Conservation (phyloP, 2,329 filamentous ascomycete species). For the Esteya vermicola region DNA sequence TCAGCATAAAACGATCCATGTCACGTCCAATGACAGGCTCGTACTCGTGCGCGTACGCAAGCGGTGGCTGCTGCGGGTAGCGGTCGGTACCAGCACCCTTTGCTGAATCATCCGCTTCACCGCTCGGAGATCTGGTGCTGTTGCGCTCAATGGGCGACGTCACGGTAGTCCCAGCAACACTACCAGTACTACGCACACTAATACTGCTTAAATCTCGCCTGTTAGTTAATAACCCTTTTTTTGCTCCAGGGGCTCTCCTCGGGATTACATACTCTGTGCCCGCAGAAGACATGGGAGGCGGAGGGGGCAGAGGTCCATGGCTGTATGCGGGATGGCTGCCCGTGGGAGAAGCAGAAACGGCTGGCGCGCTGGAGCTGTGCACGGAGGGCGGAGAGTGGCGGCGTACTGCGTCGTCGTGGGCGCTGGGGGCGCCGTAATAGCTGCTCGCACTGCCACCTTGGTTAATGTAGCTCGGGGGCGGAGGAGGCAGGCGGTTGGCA, state of each 20-base stretch:
- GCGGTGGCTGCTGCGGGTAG: conserved; percentile 39
- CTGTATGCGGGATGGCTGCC: conserved; percentile 17
- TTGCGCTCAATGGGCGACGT: conserved; percentile 21
- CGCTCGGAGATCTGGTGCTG: conserved; percentile 14
- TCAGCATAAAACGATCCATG: conserved; percentile 41
- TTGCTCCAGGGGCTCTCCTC: not conserved
- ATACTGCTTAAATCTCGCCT: conserved; percentile 15
- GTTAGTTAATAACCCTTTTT: conserved; percentile 2
- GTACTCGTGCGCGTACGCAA: conserved; percentile 31
- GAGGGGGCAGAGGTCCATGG: conserved; percentile 23
- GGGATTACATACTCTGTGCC: conserved; percentile 10
- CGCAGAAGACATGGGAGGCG: conserved; percentile 13
- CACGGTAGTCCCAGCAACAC: conserved; percentile 15
- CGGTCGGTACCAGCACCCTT: conserved; percentile 19
- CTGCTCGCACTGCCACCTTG: conserved; percentile 1
- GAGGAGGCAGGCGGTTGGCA: conserved; percentile 6
- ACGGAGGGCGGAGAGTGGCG: conserved; percentile 8
- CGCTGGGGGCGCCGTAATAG: conserved; percentile 3
- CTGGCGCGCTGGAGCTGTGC: conserved; percentile 10
- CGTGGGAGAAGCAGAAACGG: conserved; percentile 21
- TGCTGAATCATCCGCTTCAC: conserved; percentile 16
- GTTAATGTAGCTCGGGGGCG: conserved; percentile 5
- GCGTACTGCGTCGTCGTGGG: not conserved
- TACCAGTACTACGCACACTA: conserved; percentile 21
- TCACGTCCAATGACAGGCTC: conserved; percentile 22